phyloP scores from a whole-genome alignment of 306 rosid genomes.

The Cyclanthera cordifolia region DNA sequence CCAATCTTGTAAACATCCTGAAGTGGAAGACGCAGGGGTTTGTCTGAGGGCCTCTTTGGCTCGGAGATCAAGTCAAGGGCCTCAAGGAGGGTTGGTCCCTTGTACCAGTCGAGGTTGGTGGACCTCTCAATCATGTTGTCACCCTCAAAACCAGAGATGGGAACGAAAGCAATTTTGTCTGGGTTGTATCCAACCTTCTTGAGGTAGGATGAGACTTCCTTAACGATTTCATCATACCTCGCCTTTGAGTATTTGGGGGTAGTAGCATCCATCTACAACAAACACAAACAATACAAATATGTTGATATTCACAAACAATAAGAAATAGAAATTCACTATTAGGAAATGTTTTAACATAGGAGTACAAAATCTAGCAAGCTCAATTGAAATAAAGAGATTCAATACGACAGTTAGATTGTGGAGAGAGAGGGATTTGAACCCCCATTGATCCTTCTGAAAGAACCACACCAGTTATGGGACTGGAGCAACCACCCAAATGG shows the following conservation, averaged over 20 bases:
- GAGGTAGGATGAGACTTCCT: constrained; percentile 28
- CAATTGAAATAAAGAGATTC: not conserved
- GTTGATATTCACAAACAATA: not conserved
- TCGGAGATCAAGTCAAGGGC: constrained; percentile 16
- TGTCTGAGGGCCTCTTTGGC: constrained; percentile 22
- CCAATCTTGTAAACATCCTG: constrained; percentile 24
- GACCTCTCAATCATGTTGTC: constrained; percentile 21
- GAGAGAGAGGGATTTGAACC: not conserved
- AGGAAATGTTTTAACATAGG: too few species aligned
- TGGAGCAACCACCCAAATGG: constrained; percentile 10
- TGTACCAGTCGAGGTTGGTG: constrained; percentile 17
- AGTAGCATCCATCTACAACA: constrained; percentile 31
- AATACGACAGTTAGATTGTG: not conserved
- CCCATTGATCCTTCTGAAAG: not conserved
- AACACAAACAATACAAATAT: not conserved
- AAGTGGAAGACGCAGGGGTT: constrained; percentile 23
- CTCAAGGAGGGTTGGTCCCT: constrained; percentile 22
- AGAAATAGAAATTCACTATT: not conserved
- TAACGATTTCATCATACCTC: constrained; percentile 26
- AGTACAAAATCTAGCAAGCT: not conserved
- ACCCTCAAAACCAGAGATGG: constrained; percentile 37
- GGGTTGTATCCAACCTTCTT: constrained; percentile 63
- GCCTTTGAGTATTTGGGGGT: constrained; percentile 47
- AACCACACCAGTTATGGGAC: not conserved
- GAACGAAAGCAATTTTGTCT: constrained; percentile 37